Evolutionary conservation across 805 yeast species (phyloP).

Genomic region (Dipodascus geniculatus): DNA sequence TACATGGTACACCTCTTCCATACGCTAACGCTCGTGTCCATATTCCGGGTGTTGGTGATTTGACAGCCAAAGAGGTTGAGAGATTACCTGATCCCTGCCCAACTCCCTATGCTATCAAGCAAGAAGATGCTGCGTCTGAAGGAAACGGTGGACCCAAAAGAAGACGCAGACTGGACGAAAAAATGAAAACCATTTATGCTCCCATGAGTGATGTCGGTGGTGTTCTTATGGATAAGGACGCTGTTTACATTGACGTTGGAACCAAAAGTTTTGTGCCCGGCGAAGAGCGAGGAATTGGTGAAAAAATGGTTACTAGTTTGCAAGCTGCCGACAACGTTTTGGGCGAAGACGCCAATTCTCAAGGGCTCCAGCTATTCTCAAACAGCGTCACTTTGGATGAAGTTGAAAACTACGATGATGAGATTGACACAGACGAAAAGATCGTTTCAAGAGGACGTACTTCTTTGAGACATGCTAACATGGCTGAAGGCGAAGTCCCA

Average conservation of each 20-base stretch:
- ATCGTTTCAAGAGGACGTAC: conserved; percentile 48
- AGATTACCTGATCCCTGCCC: conserved; percentile 98
- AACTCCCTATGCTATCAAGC: conserved; percentile 85
- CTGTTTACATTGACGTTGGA: conserved; percentile 86
- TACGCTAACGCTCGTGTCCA: conserved; percentile 64
- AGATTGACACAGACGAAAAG: conserved; percentile 29
- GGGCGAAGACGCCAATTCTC: conserved; percentile 45
- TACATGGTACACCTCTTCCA: conserved; percentile 86
- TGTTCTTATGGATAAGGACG: conserved; percentile 91
- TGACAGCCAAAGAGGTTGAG: conserved; percentile 62
- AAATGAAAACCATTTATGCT: conserved; percentile 88
- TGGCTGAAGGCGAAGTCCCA: conserved; percentile 39
- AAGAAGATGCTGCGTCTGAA: conserved; percentile 62
- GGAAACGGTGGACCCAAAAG: conserved; percentile 40
- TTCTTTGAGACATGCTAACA: conserved; percentile 34
- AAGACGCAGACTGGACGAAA: conserved; percentile 86
- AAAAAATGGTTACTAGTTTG: conserved; percentile 67
- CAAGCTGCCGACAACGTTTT: conserved; percentile 58
- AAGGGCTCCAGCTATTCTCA: conserved; percentile 68
- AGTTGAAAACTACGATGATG: conserved; percentile 31
- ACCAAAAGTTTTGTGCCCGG: conserved; percentile 43
- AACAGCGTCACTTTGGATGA: conserved; percentile 40
- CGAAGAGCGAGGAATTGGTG: conserved; percentile 72
- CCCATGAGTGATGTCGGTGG: conserved; percentile 99
- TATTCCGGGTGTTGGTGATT: conserved; percentile 93